Base-by-base conservation (phyloP, 176 grass and related monocot species). In the Carex myosuroides region DNA sequence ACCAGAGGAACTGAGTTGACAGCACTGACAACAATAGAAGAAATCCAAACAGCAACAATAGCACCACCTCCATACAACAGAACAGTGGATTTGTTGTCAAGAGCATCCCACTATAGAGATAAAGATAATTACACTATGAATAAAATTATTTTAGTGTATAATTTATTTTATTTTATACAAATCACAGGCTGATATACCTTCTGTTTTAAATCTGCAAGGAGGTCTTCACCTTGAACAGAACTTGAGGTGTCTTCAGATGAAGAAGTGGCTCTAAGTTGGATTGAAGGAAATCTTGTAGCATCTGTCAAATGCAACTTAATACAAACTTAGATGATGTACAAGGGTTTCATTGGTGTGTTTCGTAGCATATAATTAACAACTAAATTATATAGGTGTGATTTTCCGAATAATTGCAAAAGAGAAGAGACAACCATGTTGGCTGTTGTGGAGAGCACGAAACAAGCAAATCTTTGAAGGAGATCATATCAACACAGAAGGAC, bases 1-100 rank as follows among this genome's bases (percentile, higher is more conserved):
- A 97, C 94, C 94, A 93, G 48, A 42, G 91, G 91, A 64, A 97
- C 89, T 29, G 89, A 91, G 78, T 90, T 86, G 10, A 93, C 39
- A 58, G 89, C 88, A 74, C 66, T 79, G 63, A 91, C 89, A 69
- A 93, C 44, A 70, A 91, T 73, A 21, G 73, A 91, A 72, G 87
- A 97, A 79, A 93, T 44, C 94, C 94, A 93, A 66, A 88, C 1
- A 81, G 91, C 55, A 58, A 88, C 74, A 86, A 97, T 64, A 84
- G 81, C 89, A 50, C 94, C 87, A 4, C 91, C 84, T 18, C 87
- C 87, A 35, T 91, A 97, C 63, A 91, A 81, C 59, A 90, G 33
- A 81, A 90, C 65, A 8, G 78, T 90, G 13, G 89, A 84, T 82
- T 97, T 93, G 84, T 91, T 97, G 60, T 90, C 91, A 48, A 97